phyloP scores from a whole-genome alignment of 2,329 filamentous ascomycete genomes.

The Massarina eburnea region DNA sequence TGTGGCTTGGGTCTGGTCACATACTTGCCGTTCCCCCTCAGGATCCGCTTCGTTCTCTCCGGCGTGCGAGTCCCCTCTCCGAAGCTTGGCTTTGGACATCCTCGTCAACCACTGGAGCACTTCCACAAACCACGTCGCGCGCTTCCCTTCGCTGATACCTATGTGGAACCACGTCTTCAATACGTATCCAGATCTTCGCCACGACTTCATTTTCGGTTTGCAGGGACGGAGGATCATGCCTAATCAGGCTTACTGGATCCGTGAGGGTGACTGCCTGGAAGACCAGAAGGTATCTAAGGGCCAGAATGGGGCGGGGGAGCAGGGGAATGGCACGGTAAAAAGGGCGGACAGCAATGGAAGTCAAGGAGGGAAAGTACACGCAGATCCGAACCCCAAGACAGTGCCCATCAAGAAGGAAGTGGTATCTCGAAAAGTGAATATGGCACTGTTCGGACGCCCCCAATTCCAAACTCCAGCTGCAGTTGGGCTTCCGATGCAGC shows the following conservation, averaged over 20 bases:
- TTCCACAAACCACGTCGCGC: conserved; percentile 3
- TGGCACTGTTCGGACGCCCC: too few species aligned
- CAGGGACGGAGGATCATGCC: conserved; percentile 2
- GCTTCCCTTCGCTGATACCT: background rate
- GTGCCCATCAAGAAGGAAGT: too few species aligned
- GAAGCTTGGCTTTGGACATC: conserved; percentile 15
- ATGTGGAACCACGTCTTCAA: conserved; percentile 17
- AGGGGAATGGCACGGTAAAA: too few species aligned
- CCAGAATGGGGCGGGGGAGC: too few species aligned
- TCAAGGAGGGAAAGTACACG: too few species aligned
- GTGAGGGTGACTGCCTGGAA: too few species aligned
- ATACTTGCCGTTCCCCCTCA: background rate
- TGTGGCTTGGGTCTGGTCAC: conserved; percentile 12
- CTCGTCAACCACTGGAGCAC: conserved; percentile 12
- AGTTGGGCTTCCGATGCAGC: too few species aligned
- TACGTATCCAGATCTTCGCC: conserved; percentile 8
- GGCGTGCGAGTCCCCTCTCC: background rate
- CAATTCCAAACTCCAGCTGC: too few species aligned
- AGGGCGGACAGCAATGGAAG: too few species aligned
- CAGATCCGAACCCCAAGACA: too few species aligned
- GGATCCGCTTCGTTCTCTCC: background rate
- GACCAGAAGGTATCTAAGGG: background rate
- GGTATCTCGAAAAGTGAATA: too few species aligned
- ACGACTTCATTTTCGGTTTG: conserved; percentile 16
- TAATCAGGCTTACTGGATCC: background rate